Evolutionary conservation across 2,329 filamentous ascomycete genomes (phyloP).

Genomic region (Fusarium fracticaudum): DNA sequence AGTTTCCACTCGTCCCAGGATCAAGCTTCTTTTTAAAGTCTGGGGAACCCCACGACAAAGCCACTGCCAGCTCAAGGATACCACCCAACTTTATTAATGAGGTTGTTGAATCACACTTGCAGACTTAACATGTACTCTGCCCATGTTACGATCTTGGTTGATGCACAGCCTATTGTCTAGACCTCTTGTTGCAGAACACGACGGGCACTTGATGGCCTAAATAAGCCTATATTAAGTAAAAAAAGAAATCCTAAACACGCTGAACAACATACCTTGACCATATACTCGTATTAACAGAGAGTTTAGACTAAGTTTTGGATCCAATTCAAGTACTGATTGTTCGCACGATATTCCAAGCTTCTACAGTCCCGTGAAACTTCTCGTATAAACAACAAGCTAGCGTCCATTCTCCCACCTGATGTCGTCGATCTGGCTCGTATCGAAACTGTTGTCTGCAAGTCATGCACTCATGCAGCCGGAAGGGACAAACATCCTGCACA

Average conservation of each 20-base stretch:
- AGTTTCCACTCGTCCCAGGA: conserved; percentile 2
- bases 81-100: neutral
- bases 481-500: neutral
- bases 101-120: neutral
- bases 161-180: neutral
- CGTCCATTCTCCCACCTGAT: neutral
- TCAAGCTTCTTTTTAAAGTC: conserved; percentile 3
- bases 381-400: conserved; percentile 9
- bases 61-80: neutral
- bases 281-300: neutral
- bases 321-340: neutral
- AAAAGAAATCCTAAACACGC: too few species aligned
- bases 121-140: neutral
- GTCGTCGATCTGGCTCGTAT: conserved; percentile 24
- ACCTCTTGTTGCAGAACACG: neutral
- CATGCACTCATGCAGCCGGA: neutral
- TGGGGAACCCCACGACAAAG: conserved; percentile 7
- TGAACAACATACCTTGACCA: too few species aligned
- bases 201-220: neutral
- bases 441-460: neutral
- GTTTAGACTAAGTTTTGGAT: neutral
- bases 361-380: neutral
- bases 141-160: neutral
- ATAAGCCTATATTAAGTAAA: neutral
- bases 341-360: neutral